A percentile compares a stretch with the other conserved stretches of the same genome.
Conservation (phyloP, 441 rosid genomes). For the Sinapis alba region DNA sequence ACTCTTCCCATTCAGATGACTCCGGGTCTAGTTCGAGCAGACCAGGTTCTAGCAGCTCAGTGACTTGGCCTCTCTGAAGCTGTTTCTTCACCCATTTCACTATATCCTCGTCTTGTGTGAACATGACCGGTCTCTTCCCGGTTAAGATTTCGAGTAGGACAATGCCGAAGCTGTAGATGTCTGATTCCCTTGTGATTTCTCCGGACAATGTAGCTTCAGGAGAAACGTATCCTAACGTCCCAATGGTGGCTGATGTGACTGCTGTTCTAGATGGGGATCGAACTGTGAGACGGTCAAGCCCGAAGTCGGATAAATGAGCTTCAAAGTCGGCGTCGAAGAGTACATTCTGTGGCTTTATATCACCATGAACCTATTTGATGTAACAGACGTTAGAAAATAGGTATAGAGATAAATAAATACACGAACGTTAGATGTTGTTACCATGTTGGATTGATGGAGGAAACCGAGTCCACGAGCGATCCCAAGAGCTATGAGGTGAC, state of each 20-base stretch:
- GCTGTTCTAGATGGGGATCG: constrained; percentile 72
- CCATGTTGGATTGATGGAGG: constrained; percentile 79
- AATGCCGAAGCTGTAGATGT: constrained; percentile 93
- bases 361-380: constrained; percentile 53
- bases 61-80: constrained; percentile 84
- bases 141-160: constrained; percentile 87
- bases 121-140: constrained; percentile 91
- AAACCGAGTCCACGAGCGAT: constrained; percentile 89
- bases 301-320: constrained; percentile 72
- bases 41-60: constrained; percentile 89
- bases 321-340: constrained; percentile 79
- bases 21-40: constrained; percentile 95
- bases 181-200: constrained; percentile 74
- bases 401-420: not conserved
- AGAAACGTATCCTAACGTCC: constrained; percentile 80
- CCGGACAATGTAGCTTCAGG: constrained; percentile 79
- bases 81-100: constrained; percentile 99
- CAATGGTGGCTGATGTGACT: constrained; percentile 66
- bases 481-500: constrained; percentile 92
- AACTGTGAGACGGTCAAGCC: constrained; percentile 57
- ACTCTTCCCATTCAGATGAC: constrained; percentile 99
- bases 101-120: constrained; percentile 91
- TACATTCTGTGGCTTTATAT: constrained; percentile 73
- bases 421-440: not conserved
- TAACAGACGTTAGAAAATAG: not conserved